Percentiles rank a stretch among this genome's conserved stretches.
phyloP scores from a whole-genome alignment of 805 yeast species.

The Vanderwaltozyma verrucispora region DNA sequence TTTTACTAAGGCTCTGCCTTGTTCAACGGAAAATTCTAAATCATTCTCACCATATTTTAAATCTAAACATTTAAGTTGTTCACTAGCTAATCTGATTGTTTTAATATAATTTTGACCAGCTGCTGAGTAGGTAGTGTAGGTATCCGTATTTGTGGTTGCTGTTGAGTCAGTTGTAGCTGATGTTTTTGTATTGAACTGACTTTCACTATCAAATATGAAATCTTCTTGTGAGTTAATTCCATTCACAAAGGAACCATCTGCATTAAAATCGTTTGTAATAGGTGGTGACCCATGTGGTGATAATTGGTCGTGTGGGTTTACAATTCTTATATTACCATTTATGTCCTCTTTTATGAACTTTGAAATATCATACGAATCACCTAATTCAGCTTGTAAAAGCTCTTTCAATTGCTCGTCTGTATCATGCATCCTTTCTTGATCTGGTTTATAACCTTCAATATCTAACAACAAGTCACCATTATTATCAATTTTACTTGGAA shows the following conservation, averaged over 20 bases:
- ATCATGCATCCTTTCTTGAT: constrained; percentile 61
- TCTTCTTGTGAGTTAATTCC: neutral
- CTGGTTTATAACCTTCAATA: constrained; percentile 93
- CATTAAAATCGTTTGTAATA: neutral
- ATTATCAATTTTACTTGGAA: constrained; percentile 78
- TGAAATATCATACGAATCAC: constrained; percentile 37
- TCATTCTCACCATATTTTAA: constrained; percentile 73
- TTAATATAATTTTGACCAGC: constrained; percentile 45
- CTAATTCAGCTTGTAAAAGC: constrained; percentile 67
- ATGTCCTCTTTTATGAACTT: constrained; percentile 45
- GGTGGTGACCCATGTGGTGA: constrained; percentile 20
- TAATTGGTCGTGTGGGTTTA: constrained; percentile 25
- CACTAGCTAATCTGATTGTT: constrained; percentile 83
- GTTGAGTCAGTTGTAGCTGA: neutral
- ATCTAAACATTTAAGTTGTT: constrained; percentile 66
- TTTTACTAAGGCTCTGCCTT: constrained; percentile 66
- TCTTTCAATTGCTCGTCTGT: constrained; percentile 69
- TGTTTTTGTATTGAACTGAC: neutral
- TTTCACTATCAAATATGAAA: constrained; percentile 1
- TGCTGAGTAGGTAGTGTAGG: neutral
- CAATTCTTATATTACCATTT: constrained; percentile 57
- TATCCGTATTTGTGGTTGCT: neutral
- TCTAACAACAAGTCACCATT: constrained; percentile 87
- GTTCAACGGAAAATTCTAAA: constrained; percentile 66
- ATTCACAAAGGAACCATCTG: constrained; percentile 1